These are phyloP conservation scores for Vachellia collinsii DNA, from an alignment of 306 rosid species.

Conservation along the genomic window DNA sequence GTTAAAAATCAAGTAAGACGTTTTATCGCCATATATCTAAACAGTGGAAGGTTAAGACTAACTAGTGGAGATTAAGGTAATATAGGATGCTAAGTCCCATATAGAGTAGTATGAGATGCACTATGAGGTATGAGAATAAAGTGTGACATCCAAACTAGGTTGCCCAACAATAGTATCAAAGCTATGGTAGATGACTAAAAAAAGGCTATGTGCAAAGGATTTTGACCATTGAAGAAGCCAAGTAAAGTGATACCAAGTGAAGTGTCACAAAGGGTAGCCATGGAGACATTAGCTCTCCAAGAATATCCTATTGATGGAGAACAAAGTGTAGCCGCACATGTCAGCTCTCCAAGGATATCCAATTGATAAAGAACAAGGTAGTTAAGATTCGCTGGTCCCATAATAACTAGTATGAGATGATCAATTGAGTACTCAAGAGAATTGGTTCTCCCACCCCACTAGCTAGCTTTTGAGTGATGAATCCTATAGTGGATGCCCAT, in stretches of 20 bases:
- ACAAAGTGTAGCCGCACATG: not conserved
- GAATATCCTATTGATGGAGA: not conserved
- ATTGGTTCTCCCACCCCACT: not conserved
- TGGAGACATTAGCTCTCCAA: not conserved
- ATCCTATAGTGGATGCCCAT: not conserved
- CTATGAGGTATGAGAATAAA: not conserved
- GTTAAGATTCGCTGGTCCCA: too few species aligned
- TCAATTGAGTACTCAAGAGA: too few species aligned
- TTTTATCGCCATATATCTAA: conserved; percentile 4
- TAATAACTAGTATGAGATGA: too few species aligned
- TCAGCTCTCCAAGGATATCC: not conserved
- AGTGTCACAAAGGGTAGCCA: not conserved
- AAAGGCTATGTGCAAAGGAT: not conserved
- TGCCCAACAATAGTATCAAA: not conserved
- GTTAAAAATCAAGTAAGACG: not conserved
- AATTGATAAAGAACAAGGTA: not conserved
- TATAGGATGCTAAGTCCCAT: not conserved
- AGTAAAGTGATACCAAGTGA: not conserved
- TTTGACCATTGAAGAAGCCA: not conserved
- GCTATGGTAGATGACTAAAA: not conserved
- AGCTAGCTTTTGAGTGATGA: not conserved
- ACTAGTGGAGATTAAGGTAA: not conserved
- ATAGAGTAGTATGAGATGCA: not conserved
- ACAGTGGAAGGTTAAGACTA: not conserved
- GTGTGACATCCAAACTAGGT: not conserved